These are phyloP conservation scores for Scedosporium apiospermum DNA, from an alignment of 2,329 filamentous ascomycete species.

Conservation along the genomic window DNA sequence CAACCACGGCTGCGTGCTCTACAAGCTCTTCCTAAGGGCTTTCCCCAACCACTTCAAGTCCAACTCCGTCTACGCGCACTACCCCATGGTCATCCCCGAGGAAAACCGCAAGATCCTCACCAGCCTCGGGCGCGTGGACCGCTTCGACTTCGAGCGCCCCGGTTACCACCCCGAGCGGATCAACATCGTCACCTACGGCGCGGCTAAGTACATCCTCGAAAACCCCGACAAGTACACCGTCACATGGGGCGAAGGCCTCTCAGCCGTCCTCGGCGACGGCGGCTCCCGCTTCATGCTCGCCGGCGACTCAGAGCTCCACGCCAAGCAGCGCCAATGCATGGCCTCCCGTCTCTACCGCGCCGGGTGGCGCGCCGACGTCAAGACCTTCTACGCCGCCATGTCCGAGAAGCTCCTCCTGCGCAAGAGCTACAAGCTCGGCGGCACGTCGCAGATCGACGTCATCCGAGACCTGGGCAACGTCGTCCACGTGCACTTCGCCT, in stretches of 20 bases:
- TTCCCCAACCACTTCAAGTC: constrained; percentile 68
- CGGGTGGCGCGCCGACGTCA: constrained; percentile 53
- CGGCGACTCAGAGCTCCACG: constrained; percentile 37
- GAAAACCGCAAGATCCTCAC: constrained; percentile 66
- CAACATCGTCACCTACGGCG: constrained; percentile 50
- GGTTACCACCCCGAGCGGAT: constrained; percentile 37
- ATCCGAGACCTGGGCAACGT: constrained; percentile 62
- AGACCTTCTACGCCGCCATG: constrained; percentile 56
- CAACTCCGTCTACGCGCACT: constrained; percentile 75
- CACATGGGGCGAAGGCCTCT: constrained; percentile 54
- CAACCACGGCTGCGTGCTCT: constrained; percentile 76
- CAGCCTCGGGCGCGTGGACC: constrained; percentile 53
- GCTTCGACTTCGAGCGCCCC: constrained; percentile 63
- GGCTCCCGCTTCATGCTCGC: constrained; percentile 48
- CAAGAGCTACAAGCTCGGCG: constrained; percentile 53
- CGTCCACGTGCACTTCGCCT: constrained; percentile 53
- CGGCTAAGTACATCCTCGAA: constrained; percentile 51
- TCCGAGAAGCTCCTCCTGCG: constrained; percentile 51
- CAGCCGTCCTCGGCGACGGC: constrained; percentile 48
- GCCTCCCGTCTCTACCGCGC: constrained; percentile 49
- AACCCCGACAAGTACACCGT: constrained; percentile 53
- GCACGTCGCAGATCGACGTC: constrained; percentile 55
- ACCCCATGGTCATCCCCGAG: constrained; percentile 58
- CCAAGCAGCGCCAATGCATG: constrained; percentile 42
- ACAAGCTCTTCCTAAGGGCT: constrained; percentile 71